These are phyloP conservation scores for Myrmaecium sp. DNA, from an alignment of 2,329 filamentous ascomycete species.

Conservation along the genomic window DNA sequence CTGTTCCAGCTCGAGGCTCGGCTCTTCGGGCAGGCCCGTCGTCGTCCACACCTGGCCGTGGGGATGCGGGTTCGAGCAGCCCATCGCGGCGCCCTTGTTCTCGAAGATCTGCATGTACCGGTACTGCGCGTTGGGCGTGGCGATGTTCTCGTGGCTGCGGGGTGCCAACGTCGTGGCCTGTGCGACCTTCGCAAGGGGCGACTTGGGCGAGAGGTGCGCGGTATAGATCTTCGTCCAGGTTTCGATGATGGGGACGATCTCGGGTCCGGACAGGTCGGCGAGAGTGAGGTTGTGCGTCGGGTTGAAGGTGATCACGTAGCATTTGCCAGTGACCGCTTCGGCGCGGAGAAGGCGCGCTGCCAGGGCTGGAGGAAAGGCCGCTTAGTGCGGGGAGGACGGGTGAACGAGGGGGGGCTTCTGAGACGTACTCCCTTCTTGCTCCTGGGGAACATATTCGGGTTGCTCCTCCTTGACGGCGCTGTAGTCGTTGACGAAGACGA, in stretches of 20 bases:
- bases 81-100: slow-evolving; percentile 96
- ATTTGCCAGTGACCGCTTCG: slow-evolving; percentile 80
- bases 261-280: slow-evolving; percentile 61
- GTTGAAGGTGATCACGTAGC: slow-evolving; percentile 92
- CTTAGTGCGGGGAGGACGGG: slow-evolving; percentile 1
- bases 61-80: slow-evolving; percentile 94
- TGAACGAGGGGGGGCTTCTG: too few relatives aligned
- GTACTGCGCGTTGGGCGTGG: slow-evolving; percentile 55
- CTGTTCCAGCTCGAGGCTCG: slow-evolving; percentile 59
- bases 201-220: slow-evolving; percentile 57
- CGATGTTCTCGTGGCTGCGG: slow-evolving; percentile 23
- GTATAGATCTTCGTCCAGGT: slow-evolving; percentile 89
- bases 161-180: slow-evolving; percentile 29
- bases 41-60: slow-evolving; percentile 97
- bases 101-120: slow-evolving; percentile 99
- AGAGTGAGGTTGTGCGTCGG: slow-evolving; percentile 80
- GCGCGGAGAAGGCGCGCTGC: slow-evolving; percentile 64
- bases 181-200: slow-evolving; percentile 39
- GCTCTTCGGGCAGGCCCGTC: slow-evolving; percentile 79
- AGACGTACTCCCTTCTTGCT: slow-evolving; percentile 31
- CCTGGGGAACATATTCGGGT: slow-evolving; percentile 49
- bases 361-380: slow-evolving; percentile 35
- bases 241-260: slow-evolving; percentile 70
- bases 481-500: slow-evolving; percentile 95
- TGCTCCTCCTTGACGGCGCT: slow-evolving; percentile 92